phyloP scores from a whole-genome alignment of 2,329 filamentous ascomycete species.

The Plenodomus tracheiphilus region DNA sequence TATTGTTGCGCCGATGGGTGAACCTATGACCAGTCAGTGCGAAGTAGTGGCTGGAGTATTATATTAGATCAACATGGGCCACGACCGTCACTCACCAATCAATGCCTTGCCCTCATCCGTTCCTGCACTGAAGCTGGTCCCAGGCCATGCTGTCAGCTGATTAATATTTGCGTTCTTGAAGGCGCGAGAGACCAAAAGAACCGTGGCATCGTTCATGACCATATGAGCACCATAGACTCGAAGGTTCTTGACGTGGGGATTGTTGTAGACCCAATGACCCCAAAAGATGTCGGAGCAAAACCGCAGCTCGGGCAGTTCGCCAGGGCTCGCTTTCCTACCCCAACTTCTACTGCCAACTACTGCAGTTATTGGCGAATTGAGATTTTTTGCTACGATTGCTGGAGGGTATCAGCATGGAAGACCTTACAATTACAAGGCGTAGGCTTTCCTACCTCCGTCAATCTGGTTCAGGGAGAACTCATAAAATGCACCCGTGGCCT shows the following conservation, averaged over 20 bases:
- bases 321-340: slow-evolving; percentile 6
- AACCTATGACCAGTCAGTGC: slow-evolving; percentile 8
- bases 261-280: slow-evolving; percentile 22
- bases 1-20: slow-evolving; percentile 23
- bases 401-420: background rate
- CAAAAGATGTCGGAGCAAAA: slow-evolving; percentile 25
- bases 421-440: background rate
- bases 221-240: slow-evolving; percentile 16
- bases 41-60: background rate
- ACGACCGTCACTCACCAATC: slow-evolving; percentile 14
- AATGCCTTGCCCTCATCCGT: slow-evolving; percentile 21
- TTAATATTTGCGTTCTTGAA: slow-evolving; percentile 8
- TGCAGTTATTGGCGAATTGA: slow-evolving; percentile 11
- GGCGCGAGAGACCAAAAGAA: slow-evolving; percentile 15
- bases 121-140: slow-evolving; percentile 11
- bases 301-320: slow-evolving; percentile 23
- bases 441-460: slow-evolving; percentile 9
- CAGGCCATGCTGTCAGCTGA: slow-evolving; percentile 20
- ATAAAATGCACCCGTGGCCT: slow-evolving; percentile 21
- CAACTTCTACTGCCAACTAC: slow-evolving; percentile 4
- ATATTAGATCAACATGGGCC: background rate
- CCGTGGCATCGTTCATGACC: slow-evolving; percentile 19
- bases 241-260: slow-evolving; percentile 20
- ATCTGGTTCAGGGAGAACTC: slow-evolving; percentile 16
- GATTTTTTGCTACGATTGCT: slow-evolving; percentile 12